phyloP scores from a whole-genome alignment of 495 filamentous ascomycete genomes.

The Mytilinidion resinicola region DNA sequence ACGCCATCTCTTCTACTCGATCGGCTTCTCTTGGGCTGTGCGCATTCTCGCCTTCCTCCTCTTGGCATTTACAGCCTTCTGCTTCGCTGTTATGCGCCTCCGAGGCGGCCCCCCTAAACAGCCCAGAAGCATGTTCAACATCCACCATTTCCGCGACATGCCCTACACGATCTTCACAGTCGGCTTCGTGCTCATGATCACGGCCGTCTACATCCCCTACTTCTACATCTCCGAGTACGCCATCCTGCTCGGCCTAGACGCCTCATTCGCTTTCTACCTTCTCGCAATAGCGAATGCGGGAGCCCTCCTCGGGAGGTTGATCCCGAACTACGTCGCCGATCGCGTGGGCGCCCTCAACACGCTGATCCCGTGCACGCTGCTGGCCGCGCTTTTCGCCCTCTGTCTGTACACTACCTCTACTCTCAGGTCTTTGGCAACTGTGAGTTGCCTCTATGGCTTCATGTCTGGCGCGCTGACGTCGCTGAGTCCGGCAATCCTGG shows the following conservation, averaged over 20 bases:
- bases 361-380: neutral
- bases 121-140: neutral
- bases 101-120: neutral
- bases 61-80: neutral
- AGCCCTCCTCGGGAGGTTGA: constrained; percentile 9
- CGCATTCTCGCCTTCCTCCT: constrained; percentile 12
- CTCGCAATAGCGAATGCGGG: constrained; percentile 15
- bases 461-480: neutral
- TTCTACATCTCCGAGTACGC: constrained; percentile 16
- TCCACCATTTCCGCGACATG: neutral
- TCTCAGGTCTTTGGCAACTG: neutral
- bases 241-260: constrained; percentile 4
- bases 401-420: neutral
- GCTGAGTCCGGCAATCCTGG: neutral
- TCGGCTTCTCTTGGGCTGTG: constrained; percentile 17
- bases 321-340: constrained; percentile 15
- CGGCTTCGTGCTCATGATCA: constrained; percentile 9
- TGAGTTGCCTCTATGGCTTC: neutral
- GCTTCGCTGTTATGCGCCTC: neutral
- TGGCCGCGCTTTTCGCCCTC: neutral
- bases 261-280: constrained; percentile 5
- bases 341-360: neutral
- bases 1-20: constrained; percentile 4
- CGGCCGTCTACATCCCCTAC: constrained; percentile 5
- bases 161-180: neutral